Percentiles rank a stretch among this genome's conserved stretches.
phyloP scores from a whole-genome alignment of 2,329 filamentous ascomycete species.

The Diaporthe vaccinii region DNA sequence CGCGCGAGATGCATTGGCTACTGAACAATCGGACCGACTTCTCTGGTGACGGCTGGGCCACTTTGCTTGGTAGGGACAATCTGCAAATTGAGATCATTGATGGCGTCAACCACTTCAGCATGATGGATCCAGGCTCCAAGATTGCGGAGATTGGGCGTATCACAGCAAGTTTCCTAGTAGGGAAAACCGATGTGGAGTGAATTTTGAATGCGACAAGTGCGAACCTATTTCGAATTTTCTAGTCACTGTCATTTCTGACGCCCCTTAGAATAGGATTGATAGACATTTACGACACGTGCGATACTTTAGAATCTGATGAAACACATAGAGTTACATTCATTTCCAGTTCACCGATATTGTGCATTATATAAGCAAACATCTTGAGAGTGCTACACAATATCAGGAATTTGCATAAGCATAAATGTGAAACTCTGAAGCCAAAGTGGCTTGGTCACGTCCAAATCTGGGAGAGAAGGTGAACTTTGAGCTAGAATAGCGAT shows the following conservation, averaged over 20 bases:
- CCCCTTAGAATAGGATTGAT: background rate
- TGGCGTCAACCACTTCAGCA: conserved; percentile 19
- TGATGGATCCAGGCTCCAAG: conserved; percentile 1
- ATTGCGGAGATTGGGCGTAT: background rate
- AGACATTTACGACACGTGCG: background rate
- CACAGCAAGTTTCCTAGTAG: background rate
- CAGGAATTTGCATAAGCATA: background rate
- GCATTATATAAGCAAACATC: too few species aligned
- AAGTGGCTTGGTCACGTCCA: too few species aligned
- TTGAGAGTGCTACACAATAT: too few species aligned
- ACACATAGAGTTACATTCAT: background rate
- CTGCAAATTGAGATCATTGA: background rate
- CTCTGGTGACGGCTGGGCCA: conserved; percentile 15
- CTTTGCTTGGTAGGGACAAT: conserved; percentile 1
- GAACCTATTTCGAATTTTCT: background rate
- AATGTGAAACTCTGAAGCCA: too few species aligned
- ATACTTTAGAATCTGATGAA: background rate
- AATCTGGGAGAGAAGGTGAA: too few species aligned
- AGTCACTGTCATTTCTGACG: background rate
- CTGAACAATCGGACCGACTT: conserved; percentile 7
- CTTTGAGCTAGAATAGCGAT: too few species aligned
- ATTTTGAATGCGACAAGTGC: background rate
- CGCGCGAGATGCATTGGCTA: conserved; percentile 13
- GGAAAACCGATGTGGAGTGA: background rate
- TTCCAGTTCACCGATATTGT: background rate